Conservation (phyloP, 192 early-diverging fungal genomes). For the Podochytrium sp. region DNA sequence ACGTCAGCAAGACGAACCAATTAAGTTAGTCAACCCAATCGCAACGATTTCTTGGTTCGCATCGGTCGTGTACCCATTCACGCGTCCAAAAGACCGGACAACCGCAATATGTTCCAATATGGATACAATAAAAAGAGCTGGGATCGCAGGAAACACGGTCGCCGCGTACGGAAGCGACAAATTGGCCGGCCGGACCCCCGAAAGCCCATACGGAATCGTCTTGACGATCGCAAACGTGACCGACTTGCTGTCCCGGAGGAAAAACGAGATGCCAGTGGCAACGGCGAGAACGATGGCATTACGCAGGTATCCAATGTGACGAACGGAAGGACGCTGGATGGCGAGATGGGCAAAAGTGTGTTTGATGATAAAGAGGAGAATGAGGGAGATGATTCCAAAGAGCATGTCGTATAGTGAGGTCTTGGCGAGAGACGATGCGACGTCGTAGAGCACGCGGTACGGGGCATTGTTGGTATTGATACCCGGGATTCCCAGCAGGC, state of each 20-base stretch:
- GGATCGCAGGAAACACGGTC: conserved; percentile 40
- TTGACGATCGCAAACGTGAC: conserved; percentile 65
- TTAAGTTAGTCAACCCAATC: conserved; percentile 82
- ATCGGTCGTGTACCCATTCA: conserved; percentile 81
- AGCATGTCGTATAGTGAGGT: conserved; percentile 57
- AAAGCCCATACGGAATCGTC: conserved; percentile 75
- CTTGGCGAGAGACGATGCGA: conserved; percentile 24
- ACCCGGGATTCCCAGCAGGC: conserved; percentile 75
- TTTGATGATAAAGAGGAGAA: conserved; percentile 46
- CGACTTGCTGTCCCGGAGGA: conserved; percentile 50
- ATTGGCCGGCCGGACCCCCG: conserved; percentile 21
- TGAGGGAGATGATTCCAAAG: conserved; percentile 50
- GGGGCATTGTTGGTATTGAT: conserved; percentile 74
- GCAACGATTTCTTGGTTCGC: conserved; percentile 90
- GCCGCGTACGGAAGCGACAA: conserved; percentile 53
- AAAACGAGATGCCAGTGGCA: conserved; percentile 70
- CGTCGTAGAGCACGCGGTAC: conserved; percentile 78
- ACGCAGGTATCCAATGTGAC: conserved; percentile 71
- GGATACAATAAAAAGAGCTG: conserved; percentile 71
- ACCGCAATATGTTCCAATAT: conserved; percentile 93
- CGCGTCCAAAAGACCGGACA: conserved; percentile 81
- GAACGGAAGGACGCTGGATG: conserved; percentile 38
- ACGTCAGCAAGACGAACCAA: conserved; percentile 83
- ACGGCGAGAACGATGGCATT: conserved; percentile 78
- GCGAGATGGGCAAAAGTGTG: neutral